Conservation (phyloP, 225 moss, liverwort and hornwort species). For the Sphagnum tenellum region DNA sequence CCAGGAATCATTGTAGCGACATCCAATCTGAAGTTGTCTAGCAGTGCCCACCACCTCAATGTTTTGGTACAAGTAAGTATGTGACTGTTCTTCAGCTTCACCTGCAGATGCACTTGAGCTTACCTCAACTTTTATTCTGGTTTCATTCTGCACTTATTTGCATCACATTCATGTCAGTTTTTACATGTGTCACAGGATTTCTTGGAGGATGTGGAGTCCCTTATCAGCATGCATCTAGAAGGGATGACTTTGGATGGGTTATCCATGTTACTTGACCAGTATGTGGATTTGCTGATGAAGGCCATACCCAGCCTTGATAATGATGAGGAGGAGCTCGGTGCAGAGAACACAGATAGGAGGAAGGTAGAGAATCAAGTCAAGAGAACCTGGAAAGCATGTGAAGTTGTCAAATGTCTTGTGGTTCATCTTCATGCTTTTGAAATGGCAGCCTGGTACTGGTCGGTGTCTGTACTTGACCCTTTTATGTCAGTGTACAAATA, state of each 20-base stretch:
- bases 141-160: no score
- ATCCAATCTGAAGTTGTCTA: slow-evolving; percentile 40
- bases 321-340: slow-evolving; percentile 41
- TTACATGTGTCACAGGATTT: slow-evolving; percentile 41
- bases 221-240: slow-evolving; percentile 74
- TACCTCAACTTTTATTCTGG: no score
- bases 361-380: slow-evolving; percentile 17
- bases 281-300: slow-evolving; percentile 58
- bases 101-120: no score
- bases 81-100: no score
- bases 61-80: slow-evolving; percentile 46
- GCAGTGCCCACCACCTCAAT: slow-evolving; percentile 73
- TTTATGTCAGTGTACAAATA: no score
- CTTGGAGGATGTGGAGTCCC: slow-evolving; percentile 69
- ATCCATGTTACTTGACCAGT: slow-evolving; percentile 54
- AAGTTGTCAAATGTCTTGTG: background rate
- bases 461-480: no score
- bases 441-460: no score
- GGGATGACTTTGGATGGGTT: slow-evolving; percentile 73
- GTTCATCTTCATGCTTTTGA: background rate
- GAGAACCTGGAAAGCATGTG: no score
- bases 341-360: slow-evolving; percentile 7
- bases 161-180: no score
- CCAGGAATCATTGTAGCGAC: slow-evolving; percentile 1
- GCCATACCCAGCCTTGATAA: slow-evolving; percentile 62